Conservation (phyloP, 768 basidiomycete genomes). For the Pulveroboletus sp. region DNA sequence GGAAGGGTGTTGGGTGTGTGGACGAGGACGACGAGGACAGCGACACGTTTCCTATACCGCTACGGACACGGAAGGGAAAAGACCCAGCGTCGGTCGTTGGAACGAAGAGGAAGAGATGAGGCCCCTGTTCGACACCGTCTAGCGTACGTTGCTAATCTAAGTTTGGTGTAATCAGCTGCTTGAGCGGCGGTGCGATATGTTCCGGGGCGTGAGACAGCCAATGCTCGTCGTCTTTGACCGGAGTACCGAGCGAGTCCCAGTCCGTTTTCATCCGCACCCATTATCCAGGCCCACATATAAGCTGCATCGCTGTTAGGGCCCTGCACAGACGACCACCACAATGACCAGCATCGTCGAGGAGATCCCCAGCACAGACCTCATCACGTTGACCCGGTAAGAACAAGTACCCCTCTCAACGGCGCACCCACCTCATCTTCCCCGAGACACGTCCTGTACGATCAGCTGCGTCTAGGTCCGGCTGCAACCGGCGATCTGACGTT, state of each 20-base stretch:
- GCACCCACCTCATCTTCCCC: slow-evolving; percentile 2
- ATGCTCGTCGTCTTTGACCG: slow-evolving; percentile 1
- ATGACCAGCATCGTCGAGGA: slow-evolving; percentile 45
- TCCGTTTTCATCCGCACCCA: slow-evolving; percentile 20
- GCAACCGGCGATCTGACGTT: slow-evolving; percentile 94
- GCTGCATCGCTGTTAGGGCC: not conserved
- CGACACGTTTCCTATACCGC: slow-evolving; percentile 61
- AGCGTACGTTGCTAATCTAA: slow-evolving; percentile 17
- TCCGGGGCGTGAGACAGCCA: slow-evolving; percentile 25
- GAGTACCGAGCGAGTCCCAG: slow-evolving; percentile 1
- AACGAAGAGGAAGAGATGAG: slow-evolving; percentile 63
- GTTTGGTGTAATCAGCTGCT: slow-evolving; percentile 15
- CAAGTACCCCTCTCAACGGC: not conserved
- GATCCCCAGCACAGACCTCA: slow-evolving; percentile 76
- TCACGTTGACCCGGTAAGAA: slow-evolving; percentile 85
- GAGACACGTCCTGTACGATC: slow-evolving; percentile 86
- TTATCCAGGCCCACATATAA: slow-evolving; percentile 7
- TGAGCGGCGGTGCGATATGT: not conserved
- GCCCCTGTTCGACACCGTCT: not conserved
- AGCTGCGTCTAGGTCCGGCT: slow-evolving; percentile 71
- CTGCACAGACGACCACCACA: slow-evolving; percentile 2
- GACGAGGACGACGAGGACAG: slow-evolving; percentile 71
- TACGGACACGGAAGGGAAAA: slow-evolving; percentile 64
- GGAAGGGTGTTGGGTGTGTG: slow-evolving; percentile 18
- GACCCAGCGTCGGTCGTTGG: slow-evolving; percentile 45